Evolutionary conservation across 1,139 yeast species (phyloP), one percentile per base, ranked within the genome.

Genomic region (Yamadazyma friedrichii): DNA sequence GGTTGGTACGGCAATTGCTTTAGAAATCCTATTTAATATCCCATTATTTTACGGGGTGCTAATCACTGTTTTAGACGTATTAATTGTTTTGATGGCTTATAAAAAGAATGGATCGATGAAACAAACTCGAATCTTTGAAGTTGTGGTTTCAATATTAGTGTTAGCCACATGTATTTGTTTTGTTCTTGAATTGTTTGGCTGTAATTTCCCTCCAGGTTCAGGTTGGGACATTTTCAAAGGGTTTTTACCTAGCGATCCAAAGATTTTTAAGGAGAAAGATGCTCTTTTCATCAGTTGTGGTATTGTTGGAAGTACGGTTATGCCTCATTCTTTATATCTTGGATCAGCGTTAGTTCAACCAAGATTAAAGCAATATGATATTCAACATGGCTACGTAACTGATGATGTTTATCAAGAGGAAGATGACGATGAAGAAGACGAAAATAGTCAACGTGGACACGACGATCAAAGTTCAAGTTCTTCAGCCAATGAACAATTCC

Each of bases 281-380:
- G 87, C 87, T 0, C 62, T 82, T 30, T 84, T 83, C 53, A 64
- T 84, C 44, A 75, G 84, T 48, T 70, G 87, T 56, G 93, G 88
- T 6, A 84, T 84, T 43, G 77, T 84, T 15, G 94, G 94, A 27
- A 86, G 89, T 36, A 84, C 93, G 0, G 91, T 84, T 6, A 85
- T 85, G 94, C 93, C 94, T 2, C 93, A 84, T 54, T 82, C 89
- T 0, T 67, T 85, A 42, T 84, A 78, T 51, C 65, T 85, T 42
- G 93, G 93, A 1, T 82, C 89, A 0, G 87, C 88, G 5, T 71
- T 85, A 40, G 93, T 84, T 3, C 89, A 84, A 54, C 81, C 91
- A 12, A 69, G 94, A 52, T 64, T 82, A 45, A 80, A 80, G 55
- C 88, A 84, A 38, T 82, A 67, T 50, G 88, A 82, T 53, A 62